Conservation (phyloP, 2,329 filamentous ascomycete species). For the Neonectria ditissima region DNA sequence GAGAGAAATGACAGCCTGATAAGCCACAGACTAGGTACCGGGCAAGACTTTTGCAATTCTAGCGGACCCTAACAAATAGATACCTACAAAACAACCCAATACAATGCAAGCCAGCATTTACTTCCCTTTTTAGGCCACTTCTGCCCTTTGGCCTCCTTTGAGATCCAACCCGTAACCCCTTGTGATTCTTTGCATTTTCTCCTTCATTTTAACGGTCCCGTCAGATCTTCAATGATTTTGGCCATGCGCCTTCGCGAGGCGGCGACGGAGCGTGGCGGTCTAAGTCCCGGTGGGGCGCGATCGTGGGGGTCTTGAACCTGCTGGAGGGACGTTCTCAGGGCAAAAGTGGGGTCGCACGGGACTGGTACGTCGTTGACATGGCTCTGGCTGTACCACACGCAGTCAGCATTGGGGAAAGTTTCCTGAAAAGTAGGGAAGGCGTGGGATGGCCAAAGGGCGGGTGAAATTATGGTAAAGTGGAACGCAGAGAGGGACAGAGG, state of each 20-base stretch:
- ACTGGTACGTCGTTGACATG: not conserved
- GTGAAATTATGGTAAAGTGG: not conserved
- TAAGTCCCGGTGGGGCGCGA: slow-evolving; percentile 3
- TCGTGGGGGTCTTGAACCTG: slow-evolving; percentile 1
- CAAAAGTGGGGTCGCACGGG: not conserved
- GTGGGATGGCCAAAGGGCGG: too few species aligned
- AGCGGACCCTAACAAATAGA: not conserved
- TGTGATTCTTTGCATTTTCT: not conserved
- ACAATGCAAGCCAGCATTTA: not conserved
- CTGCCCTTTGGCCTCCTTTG: not conserved
- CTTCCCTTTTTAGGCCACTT: not conserved
- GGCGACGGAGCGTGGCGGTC: not conserved
- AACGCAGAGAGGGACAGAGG: not conserved
- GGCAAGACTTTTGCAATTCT: not conserved
- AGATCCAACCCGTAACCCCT: not conserved
- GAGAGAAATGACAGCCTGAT: not conserved
- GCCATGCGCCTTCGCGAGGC: slow-evolving; percentile 11
- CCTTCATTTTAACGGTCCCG: not conserved
- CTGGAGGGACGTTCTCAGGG: not conserved
- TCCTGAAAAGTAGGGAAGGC: not conserved
- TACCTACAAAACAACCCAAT: not conserved
- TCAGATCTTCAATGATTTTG: not conserved
- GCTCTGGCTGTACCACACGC: not conserved
- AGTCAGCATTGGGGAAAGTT: not conserved
- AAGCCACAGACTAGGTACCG: too few species aligned